Base-by-base conservation (phyloP, 2,329 filamentous ascomycete genomes). In the Aspergillus amoenus region DNA sequence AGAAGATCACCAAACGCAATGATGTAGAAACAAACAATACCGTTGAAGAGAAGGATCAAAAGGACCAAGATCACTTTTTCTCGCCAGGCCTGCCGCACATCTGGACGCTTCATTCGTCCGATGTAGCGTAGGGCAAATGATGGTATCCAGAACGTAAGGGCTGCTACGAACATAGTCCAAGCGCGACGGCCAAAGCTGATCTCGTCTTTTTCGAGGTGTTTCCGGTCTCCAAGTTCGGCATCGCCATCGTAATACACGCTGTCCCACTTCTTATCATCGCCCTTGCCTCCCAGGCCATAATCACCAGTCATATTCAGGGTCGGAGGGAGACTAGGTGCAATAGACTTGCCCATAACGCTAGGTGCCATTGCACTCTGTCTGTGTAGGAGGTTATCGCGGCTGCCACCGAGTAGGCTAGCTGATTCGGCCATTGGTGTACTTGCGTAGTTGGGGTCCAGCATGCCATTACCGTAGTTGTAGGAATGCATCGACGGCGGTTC, bases 81-180 rank as follows among this genome's bases (percentile, higher is more conserved):
- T 74, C 94, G 85, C 94, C 94, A 99, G 0, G 94, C 94, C 85
- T 97, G 90, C 24, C 94, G 90, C 8, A 99, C 91, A 76, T 99
- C 94, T 2, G 93, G 94, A 55, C 94, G 88, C 77, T 96, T 95
- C 94, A 99, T 99, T 21, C 93, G 90, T 32, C 94, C 94, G 57
- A 97, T 69, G 58, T 82, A 88, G n/a, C 84, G 84, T 15, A 99
- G 85, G 2, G 90, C 64, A 47, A 91, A 89, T 0, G 93, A 97
- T 0, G 94, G 94, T 64, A 97, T 94, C 89, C 90, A 97, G 72
- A 91, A 97, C 0, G 94, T 99, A 48, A 95, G 64, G 1, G 84
- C 83, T 92, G 93, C 97, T 3, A 94, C 90, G 41, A 94, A 74
- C 2, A 76, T 83, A 22, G 96, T 86, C 94, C 94, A 99, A 2